These are phyloP conservation scores for Botryotinia calthae DNA, from an alignment of 2,329 filamentous ascomycete species.

Conservation along the genomic window DNA sequence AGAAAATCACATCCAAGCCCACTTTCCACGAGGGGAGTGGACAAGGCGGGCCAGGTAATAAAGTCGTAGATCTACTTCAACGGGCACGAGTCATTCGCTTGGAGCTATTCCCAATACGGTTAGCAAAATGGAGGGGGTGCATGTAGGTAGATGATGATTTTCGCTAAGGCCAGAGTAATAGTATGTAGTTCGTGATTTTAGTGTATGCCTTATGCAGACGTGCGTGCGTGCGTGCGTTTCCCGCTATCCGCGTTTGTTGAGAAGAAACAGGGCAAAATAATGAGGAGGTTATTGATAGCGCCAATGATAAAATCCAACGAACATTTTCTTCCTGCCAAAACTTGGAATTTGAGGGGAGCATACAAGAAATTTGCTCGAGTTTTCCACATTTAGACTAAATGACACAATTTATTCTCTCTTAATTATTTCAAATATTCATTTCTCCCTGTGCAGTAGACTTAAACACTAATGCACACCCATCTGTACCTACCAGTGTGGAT, in stretches of 20 bases:
- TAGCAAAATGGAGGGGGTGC: background rate
- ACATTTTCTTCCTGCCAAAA: background rate
- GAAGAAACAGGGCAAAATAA: background rate
- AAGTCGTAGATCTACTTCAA: constrained; percentile 1
- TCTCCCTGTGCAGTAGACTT: background rate
- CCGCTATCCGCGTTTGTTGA: background rate
- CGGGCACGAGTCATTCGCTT: constrained; percentile 8
- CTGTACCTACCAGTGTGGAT: background rate
- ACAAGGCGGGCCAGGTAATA: background rate
- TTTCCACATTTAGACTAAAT: background rate
- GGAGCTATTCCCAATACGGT: background rate
- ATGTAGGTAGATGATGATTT: background rate
- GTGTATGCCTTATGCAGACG: background rate
- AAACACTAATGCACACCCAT: background rate
- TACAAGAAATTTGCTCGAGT: background rate
- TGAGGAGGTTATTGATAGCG: background rate
- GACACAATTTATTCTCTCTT: background rate
- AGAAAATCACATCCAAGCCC: background rate
- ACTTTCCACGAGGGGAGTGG: background rate
- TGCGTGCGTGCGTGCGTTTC: background rate
- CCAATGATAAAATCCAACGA: background rate
- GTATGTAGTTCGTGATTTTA: background rate
- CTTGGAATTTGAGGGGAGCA: background rate
- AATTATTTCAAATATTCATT: background rate
- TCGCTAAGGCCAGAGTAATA: background rate